phyloP scores from a whole-genome alignment of 1,284 basidiomycete genomes.

The Heterobasidion parviporum region DNA sequence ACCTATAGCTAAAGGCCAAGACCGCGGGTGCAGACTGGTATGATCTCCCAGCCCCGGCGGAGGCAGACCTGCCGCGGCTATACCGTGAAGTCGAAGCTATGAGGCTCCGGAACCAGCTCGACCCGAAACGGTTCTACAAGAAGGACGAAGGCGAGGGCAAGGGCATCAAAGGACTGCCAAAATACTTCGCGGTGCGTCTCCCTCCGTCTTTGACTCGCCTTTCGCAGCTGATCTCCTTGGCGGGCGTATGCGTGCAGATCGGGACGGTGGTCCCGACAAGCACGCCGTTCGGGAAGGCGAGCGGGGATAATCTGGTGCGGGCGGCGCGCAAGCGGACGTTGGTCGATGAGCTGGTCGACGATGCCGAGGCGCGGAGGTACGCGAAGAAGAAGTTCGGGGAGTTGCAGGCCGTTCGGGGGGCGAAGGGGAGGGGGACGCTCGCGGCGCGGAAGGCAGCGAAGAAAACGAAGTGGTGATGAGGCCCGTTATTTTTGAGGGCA shows the following conservation, averaged over 20 bases:
- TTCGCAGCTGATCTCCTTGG: slow-evolving; percentile 2
- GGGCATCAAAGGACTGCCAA: slow-evolving; percentile 80
- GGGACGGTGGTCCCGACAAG: slow-evolving; percentile 78
- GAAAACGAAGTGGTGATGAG: slow-evolving; percentile 59
- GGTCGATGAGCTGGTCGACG: slow-evolving; percentile 84
- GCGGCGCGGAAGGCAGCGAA: slow-evolving; percentile 57
- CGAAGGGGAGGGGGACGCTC: slow-evolving; percentile 69
- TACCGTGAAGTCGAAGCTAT: slow-evolving; percentile 91
- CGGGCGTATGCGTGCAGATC: slow-evolving; percentile 43
- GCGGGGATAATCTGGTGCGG: slow-evolving; percentile 61
- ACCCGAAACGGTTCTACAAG: slow-evolving; percentile 93
- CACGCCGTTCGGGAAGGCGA: slow-evolving; percentile 70
- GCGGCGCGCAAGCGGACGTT: slow-evolving; percentile 71
- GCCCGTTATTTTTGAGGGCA: neutral
- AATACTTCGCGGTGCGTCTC: slow-evolving; percentile 76
- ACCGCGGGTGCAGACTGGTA: slow-evolving; percentile 88
- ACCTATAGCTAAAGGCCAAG: slow-evolving; percentile 52
- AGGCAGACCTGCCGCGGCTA: slow-evolving; percentile 75
- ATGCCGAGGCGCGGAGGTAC: slow-evolving; percentile 80
- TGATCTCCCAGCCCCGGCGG: slow-evolving; percentile 80
- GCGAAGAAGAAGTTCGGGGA: slow-evolving; percentile 94
- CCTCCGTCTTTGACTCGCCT: slow-evolving; percentile 4
- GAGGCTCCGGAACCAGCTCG: slow-evolving; percentile 84
- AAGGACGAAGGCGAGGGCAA: slow-evolving; percentile 80
- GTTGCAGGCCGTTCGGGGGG: slow-evolving; percentile 64